Evolutionary conservation across 495 filamentous ascomycete genomes (phyloP).

Genomic region (Talaromyces ruber): DNA sequence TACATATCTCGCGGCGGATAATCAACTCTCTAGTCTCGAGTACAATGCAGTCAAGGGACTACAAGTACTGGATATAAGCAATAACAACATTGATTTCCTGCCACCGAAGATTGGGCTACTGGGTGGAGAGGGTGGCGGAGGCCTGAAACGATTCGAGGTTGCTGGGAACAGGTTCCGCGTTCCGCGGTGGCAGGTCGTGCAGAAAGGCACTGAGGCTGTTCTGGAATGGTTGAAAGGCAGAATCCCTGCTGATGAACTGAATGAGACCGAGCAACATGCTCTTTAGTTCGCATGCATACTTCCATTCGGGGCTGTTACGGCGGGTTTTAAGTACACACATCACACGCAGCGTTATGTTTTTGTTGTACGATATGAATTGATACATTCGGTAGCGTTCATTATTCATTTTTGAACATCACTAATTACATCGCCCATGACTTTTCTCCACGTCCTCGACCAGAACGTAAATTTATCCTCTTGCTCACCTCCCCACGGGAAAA

Average conservation of each 20-base stretch:
- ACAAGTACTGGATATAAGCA: slow-evolving; percentile 64
- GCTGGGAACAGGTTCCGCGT: slow-evolving; percentile 78
- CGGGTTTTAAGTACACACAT: no score
- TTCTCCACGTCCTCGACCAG: slow-evolving; percentile 42
- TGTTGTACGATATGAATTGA: background rate
- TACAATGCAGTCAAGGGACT: slow-evolving; percentile 69
- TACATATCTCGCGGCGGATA: slow-evolving; percentile 65
- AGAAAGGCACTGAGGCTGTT: slow-evolving; percentile 82
- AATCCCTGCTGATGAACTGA: slow-evolving; percentile 57
- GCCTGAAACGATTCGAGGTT: slow-evolving; percentile 51
- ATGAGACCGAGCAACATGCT: slow-evolving; percentile 26
- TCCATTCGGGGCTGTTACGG: no score
- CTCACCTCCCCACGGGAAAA: slow-evolving; percentile 16
- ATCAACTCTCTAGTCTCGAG: slow-evolving; percentile 60
- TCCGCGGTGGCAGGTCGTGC: slow-evolving; percentile 76
- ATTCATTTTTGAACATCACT: background rate
- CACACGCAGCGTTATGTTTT: background rate
- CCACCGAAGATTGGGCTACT: slow-evolving; percentile 72
- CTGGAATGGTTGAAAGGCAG: slow-evolving; percentile 73
- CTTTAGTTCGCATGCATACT: slow-evolving; percentile 5
- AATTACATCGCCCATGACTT: slow-evolving; percentile 34
- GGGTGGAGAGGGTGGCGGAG: slow-evolving; percentile 42
- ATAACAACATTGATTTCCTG: slow-evolving; percentile 72
- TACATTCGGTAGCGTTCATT: background rate
- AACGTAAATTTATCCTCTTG: slow-evolving; percentile 35